phyloP scores from a whole-genome alignment of 2,329 filamentous ascomycete species.

The Trichoderma cornu-damae region DNA sequence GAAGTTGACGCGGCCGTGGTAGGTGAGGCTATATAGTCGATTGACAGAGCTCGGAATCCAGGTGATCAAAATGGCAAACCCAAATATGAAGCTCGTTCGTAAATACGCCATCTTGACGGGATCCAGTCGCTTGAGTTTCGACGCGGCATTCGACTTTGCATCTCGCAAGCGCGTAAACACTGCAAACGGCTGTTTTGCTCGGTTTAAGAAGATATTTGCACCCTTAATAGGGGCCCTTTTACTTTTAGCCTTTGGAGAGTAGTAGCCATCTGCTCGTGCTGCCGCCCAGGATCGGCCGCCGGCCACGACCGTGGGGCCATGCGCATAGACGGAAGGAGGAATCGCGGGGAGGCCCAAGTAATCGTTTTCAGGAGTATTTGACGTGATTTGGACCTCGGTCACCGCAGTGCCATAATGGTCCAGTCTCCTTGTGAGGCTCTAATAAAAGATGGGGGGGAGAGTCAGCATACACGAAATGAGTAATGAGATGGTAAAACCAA shows the following conservation, averaged over 20 bases:
- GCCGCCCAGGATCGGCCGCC: constrained; percentile 26
- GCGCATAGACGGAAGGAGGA: constrained; percentile 19
- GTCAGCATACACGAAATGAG: constrained; percentile 19
- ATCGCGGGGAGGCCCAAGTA: constrained; percentile 7
- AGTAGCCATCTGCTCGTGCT: constrained; percentile 20
- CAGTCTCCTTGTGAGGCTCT: constrained; percentile 28
- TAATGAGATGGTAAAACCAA: neutral
- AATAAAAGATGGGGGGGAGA: too few relatives aligned
- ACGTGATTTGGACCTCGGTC: constrained; percentile 46
- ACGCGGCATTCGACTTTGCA: constrained; percentile 28
- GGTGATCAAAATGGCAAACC: constrained; percentile 53
- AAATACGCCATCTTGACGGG: constrained; percentile 56
- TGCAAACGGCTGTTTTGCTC: constrained; percentile 15
- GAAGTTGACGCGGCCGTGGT: constrained; percentile 49
- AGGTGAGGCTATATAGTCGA: constrained; percentile 61
- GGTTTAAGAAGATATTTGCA: constrained; percentile 28
- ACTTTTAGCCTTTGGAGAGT: neutral
- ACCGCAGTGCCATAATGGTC: constrained; percentile 44
- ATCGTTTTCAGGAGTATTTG: constrained; percentile 24
- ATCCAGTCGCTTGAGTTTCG: constrained; percentile 38
- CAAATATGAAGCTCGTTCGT: constrained; percentile 56
- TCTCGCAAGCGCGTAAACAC: constrained; percentile 25
- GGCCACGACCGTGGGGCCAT: neutral
- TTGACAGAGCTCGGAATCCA: constrained; percentile 67
- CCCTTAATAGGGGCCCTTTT: constrained; percentile 23